Percentiles rank a stretch among this genome's conserved stretches.
phyloP scores from a whole-genome alignment of 192 early-diverging fungal genomes.

The Geosiphon pyriformis region DNA sequence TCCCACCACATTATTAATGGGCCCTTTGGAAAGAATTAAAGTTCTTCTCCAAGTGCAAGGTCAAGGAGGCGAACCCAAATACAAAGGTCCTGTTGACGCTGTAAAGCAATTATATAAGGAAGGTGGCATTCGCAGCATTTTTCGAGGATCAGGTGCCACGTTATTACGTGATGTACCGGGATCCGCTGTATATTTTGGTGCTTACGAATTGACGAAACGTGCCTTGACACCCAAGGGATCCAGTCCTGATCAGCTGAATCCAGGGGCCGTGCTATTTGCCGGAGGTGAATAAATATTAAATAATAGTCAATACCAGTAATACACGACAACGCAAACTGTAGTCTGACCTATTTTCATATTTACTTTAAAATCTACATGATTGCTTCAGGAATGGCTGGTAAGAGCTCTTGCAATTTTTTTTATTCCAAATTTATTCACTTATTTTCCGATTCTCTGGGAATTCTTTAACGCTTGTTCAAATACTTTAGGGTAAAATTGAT shows the following conservation, averaged over 20 bases:
- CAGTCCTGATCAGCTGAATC: conserved; percentile 69
- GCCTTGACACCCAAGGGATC: conserved; percentile 56
- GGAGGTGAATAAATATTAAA: conserved; percentile 62
- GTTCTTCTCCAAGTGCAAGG: conserved; percentile 85
- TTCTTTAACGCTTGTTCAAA: no score
- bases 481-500: no score
- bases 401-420: no score
- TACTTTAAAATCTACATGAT: background rate
- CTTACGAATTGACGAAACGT: conserved; percentile 85
- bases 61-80: conserved; percentile 55
- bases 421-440: no score
- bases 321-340: background rate
- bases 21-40: conserved; percentile 95
- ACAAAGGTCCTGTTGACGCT: conserved; percentile 91
- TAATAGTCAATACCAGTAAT: background rate
- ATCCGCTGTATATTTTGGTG: conserved; percentile 92
- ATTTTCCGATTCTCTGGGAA: no score
- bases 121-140: conserved; percentile 82
- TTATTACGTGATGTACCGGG: conserved; percentile 90
- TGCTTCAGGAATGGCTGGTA: conserved; percentile 77
- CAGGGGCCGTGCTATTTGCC: conserved; percentile 82
- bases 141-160: conserved; percentile 91
- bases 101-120: conserved; percentile 75
- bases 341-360: background rate
- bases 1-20: conserved; percentile 91